phyloP scores from a whole-genome alignment of 2,329 filamentous ascomycete genomes.

The Beauveria pseudobassiana region DNA sequence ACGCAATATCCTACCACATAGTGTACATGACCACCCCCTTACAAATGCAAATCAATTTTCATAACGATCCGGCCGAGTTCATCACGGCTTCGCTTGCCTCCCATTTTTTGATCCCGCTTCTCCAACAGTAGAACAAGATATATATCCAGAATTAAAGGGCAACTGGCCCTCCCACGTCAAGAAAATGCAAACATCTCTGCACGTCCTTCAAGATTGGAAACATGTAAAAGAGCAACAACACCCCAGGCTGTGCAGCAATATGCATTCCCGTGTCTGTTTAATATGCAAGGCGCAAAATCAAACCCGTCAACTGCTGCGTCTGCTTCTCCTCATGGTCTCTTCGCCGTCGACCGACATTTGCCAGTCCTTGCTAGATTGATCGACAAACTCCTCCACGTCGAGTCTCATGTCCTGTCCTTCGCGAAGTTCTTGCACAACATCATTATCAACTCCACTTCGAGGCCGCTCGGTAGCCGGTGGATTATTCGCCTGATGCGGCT shows the following conservation, averaged over 20 bases:
- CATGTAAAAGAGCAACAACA: background rate
- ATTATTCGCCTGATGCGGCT: conserved; percentile 63
- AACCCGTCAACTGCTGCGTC: conserved; percentile 12
- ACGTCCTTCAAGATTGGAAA: background rate
- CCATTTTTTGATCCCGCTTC: background rate
- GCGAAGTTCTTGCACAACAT: conserved; percentile 71
- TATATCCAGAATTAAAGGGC: background rate
- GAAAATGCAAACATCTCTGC: background rate
- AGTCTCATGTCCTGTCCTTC: conserved; percentile 91
- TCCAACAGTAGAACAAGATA: conserved; percentile 1
- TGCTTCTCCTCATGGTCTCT: conserved; percentile 27
- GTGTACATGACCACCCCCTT: background rate
- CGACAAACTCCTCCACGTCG: conserved; percentile 48
- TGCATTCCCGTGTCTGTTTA: background rate
- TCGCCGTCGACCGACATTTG: conserved; percentile 50
- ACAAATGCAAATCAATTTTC: conserved; percentile 5
- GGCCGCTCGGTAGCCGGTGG: conserved; percentile 63
- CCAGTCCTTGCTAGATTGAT: conserved; percentile 47
- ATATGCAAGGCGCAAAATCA: conserved; percentile 16
- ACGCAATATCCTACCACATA: background rate
- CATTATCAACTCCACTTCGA: conserved; percentile 83
- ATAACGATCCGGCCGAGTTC: conserved; percentile 10
- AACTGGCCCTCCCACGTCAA: background rate
- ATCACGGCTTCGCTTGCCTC: conserved; percentile 6
- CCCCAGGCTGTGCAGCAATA: background rate